These are phyloP conservation scores for Chondrus crispus DNA, from an alignment of 23 red algal species.

Conservation along the genomic window DNA sequence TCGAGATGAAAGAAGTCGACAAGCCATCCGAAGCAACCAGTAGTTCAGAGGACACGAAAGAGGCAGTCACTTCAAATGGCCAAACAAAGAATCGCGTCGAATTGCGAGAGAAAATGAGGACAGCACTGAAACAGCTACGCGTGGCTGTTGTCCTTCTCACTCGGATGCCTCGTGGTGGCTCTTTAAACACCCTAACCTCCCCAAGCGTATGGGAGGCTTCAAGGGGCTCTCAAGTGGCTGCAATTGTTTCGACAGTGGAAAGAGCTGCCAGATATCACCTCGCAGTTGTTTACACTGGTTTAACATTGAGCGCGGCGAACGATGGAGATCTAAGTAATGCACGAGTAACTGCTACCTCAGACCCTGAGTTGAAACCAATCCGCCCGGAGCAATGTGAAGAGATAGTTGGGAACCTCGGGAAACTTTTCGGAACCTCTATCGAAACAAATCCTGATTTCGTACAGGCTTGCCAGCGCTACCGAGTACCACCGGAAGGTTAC, in stretches of 20 bases:
- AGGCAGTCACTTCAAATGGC: no score
- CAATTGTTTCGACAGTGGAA: slow-evolving; percentile 61
- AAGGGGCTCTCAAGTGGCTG: slow-evolving; percentile 26
- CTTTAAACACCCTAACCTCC: neutral
- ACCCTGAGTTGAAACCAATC: slow-evolving; percentile 20
- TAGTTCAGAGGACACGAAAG: no score
- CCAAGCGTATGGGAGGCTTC: slow-evolving; percentile 33
- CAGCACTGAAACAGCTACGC: slow-evolving; percentile 30
- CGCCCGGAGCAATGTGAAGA: neutral
- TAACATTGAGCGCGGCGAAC: slow-evolving; percentile 21
- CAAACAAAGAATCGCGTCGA: neutral
- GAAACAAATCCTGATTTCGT: slow-evolving; percentile 2
- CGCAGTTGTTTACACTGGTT: slow-evolving; percentile 56
- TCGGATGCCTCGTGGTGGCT: slow-evolving; percentile 12
- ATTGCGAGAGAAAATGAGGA: slow-evolving; percentile 20
- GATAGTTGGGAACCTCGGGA: neutral
- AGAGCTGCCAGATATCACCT: slow-evolving; percentile 64
- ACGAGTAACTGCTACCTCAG: slow-evolving; percentile 38
- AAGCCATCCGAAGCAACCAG: no score
- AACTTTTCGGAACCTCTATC: neutral
- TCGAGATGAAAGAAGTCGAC: no score
- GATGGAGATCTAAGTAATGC: slow-evolving; percentile 53
- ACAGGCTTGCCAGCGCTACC: slow-evolving; percentile 23
- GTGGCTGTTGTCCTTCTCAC: slow-evolving; percentile 37
- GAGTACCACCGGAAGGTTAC: slow-evolving; percentile 16